Evolutionary conservation across 306 rosid genomes (phyloP).

Genomic region (Crotalaria pallida): DNA sequence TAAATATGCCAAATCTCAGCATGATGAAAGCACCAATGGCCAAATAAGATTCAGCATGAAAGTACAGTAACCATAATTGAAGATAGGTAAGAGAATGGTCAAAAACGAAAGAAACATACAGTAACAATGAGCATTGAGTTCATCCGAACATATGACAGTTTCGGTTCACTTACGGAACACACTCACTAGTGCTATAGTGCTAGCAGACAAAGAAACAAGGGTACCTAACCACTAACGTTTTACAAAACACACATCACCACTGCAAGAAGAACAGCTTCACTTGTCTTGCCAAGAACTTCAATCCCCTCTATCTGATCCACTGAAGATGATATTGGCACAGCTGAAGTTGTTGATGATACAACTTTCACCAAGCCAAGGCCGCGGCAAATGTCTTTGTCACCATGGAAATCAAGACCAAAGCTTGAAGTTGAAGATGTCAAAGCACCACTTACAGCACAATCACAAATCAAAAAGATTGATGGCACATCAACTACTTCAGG

Average conservation of each 20-base stretch:
- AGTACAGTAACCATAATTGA: neutral
- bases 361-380: conserved; percentile 35
- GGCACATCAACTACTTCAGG: conserved; percentile 26
- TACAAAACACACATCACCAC: conserved; percentile 57
- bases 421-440: conserved; percentile 36
- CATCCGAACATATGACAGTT: neutral
- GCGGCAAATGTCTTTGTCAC: conserved; percentile 83
- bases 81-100: neutral
- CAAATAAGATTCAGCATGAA: too few species aligned
- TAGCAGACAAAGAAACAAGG: neutral
- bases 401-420: conserved; percentile 75
- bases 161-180: neutral
- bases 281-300: conserved; percentile 70
- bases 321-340: conserved; percentile 39
- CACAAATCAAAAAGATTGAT: conserved; percentile 34
- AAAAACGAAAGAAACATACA: neutral
- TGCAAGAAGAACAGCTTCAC: conserved; percentile 80
- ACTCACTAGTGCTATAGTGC: neutral
- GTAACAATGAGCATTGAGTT: conserved; percentile 54
- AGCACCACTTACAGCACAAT: conserved; percentile 3
- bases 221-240: conserved; percentile 36
- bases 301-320: conserved; percentile 37
- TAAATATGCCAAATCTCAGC: too few species aligned
- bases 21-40: too few species aligned
- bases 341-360: conserved; percentile 18